These are phyloP conservation scores for Rhodosporidiobolus sp. DNA, from an alignment of 768 basidiomycete species.

Conservation along the genomic window DNA sequence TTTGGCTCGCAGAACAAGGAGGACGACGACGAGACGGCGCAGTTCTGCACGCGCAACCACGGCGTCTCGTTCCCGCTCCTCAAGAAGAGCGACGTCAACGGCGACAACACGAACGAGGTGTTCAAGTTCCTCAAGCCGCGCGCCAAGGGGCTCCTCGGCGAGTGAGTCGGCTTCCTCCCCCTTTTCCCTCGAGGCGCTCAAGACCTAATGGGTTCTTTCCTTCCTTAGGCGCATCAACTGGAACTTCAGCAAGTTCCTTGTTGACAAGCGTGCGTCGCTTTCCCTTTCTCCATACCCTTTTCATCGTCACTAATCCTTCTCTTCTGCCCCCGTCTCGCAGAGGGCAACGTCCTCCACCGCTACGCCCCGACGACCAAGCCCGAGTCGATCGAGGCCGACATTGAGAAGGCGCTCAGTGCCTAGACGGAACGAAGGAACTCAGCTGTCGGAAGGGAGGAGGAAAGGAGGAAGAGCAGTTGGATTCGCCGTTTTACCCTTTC, in stretches of 20 bases:
- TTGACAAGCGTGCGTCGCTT: slow-evolving; percentile 62
- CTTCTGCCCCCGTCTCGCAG: not conserved
- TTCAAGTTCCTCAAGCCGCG: slow-evolving; percentile 79
- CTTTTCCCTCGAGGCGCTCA: not conserved
- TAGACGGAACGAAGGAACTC: not conserved
- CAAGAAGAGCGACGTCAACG: slow-evolving; percentile 87
- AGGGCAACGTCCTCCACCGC: slow-evolving; percentile 61
- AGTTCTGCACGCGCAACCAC: slow-evolving; percentile 73
- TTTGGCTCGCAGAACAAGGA: slow-evolving; percentile 63
- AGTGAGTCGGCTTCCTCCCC: slow-evolving; percentile 47
- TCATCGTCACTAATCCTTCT: slow-evolving; percentile 23
- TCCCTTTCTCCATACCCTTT: slow-evolving; percentile 45
- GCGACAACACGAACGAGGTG: slow-evolving; percentile 74
- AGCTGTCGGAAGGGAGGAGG: no score
- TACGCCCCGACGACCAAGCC: slow-evolving; percentile 72
- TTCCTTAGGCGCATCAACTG: slow-evolving; percentile 58
- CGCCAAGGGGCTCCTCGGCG: slow-evolving; percentile 69
- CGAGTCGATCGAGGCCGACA: slow-evolving; percentile 60
- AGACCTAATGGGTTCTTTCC: not conserved
- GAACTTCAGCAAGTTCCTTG: slow-evolving; percentile 74
- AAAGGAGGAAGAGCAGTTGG: no score
- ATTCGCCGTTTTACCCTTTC: not conserved
- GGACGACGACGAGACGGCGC: slow-evolving; percentile 22
- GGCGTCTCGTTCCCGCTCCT: slow-evolving; percentile 86
- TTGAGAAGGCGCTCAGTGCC: slow-evolving; percentile 54